Evolutionary conservation across 768 basidiomycete genomes (phyloP), one percentile per base, ranked within the genome.

Genomic region (Brasilioporus rufonigricans): DNA sequence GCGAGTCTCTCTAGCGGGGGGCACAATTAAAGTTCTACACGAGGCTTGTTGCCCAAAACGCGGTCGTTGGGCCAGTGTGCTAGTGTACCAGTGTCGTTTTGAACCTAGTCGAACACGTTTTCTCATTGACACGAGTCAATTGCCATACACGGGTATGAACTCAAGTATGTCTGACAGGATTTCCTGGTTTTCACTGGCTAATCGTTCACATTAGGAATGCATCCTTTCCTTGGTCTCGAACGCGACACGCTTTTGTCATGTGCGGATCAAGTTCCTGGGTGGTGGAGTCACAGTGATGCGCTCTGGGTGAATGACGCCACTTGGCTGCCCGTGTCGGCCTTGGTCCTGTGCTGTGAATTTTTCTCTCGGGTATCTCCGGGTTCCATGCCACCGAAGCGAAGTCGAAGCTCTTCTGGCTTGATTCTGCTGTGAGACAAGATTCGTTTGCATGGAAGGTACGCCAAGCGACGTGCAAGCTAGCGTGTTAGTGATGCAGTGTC

Each of bases 91-190:
- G 35, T 46, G 40, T 45, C 10, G 41, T 47, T 45, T 50, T 33
- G 62, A 61, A 59, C 63, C 50, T 60, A 56, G 38, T 50, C 38
- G 44, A 56, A 52, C 62, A 54, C 61, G 50, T 55, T 58, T 48
- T 47, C 53, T 47, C 48, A 39, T 48, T 33, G 60, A 41, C 44
- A 55, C 26, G 45, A 48, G 53, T 49, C 43, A 11, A 47, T 56
- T 13, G 39, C 58, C 41, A 29, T 31, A 7, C 41, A 26, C 32
- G 26, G 43, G 40, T 44, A 3, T 33, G 36, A 44, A 33, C 31
- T 29, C 9, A 27, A 53, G 51, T 48, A 32, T 8, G 44, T 56
- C 26, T 23, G 56, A 48, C 48, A 50, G n/a, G 2, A 13, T 23
- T 2, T 29, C 39, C 35, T 41, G 21, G 6, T 29, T 45, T 27